Percentiles rank a stretch among this genome's conserved stretches.
These are phyloP conservation scores for Penicillium lagena DNA, from an alignment of 495 filamentous ascomycete genomes.

Conservation along the genomic window DNA sequence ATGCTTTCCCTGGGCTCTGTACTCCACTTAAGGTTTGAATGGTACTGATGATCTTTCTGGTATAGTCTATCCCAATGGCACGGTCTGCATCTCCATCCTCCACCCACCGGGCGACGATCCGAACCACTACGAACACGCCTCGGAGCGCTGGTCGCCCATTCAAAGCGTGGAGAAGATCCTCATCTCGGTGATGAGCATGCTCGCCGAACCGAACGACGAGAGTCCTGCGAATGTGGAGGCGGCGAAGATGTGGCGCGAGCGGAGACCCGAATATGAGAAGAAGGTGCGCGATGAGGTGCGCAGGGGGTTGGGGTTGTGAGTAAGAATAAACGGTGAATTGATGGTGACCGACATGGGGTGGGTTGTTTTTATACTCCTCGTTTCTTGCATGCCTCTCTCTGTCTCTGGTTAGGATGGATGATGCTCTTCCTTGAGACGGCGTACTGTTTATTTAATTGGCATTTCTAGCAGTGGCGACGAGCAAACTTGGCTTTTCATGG, in stretches of 20 bases:
- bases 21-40: not conserved
- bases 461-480: conserved; percentile 3
- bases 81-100: conserved; percentile 96
- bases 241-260: conserved; percentile 96
- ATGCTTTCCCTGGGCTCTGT: too few species aligned
- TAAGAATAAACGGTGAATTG: not conserved
- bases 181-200: conserved; percentile 97
- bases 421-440: too few species aligned
- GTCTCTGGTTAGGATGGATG: too few species aligned
- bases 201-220: conserved; percentile 98
- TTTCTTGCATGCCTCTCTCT: conserved; percentile 15
- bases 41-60: not conserved
- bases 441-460: not conserved
- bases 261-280: conserved; percentile 76
- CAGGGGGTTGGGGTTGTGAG: conserved; percentile 51
- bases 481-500: not conserved
- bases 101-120: conserved; percentile 98
- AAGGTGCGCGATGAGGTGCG: conserved; percentile 76
- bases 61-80: conserved; percentile 82
- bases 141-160: conserved; percentile 92
- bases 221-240: conserved; percentile 97
- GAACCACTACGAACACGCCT: conserved; percentile 96
- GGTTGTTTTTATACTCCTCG: not conserved
- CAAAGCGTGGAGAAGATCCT: conserved; percentile 98
- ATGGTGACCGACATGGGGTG: conserved; percentile 13